These are phyloP conservation scores for Globisporangium camurandrum DNA, from an alignment of 352 stramenopile genomes.

Conservation along the genomic window DNA sequence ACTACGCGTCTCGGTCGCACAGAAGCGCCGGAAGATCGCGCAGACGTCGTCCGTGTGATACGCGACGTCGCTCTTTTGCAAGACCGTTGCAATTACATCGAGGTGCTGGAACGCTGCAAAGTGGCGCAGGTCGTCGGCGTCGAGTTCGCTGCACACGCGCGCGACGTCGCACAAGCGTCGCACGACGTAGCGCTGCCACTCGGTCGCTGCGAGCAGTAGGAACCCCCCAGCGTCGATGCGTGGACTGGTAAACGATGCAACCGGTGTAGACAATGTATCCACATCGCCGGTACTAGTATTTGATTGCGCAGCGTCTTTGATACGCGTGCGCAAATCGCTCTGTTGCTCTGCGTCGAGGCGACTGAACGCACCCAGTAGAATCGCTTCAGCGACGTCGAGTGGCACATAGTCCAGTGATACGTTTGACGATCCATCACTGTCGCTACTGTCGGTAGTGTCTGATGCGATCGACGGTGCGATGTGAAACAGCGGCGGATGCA, in stretches of 20 bases:
- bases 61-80: constrained; percentile 36
- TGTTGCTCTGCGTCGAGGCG: constrained; percentile 43
- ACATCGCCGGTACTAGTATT: not conserved
- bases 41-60: constrained; percentile 59
- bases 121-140: constrained; percentile 45
- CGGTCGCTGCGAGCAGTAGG: constrained; percentile 43
- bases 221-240: constrained; percentile 41
- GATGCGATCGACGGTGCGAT: too few relatives aligned
- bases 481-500: constrained; percentile 26
- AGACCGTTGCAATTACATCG: constrained; percentile 36
- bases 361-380: constrained; percentile 41
- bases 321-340: constrained; percentile 24
- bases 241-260: too few relatives aligned
- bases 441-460: not conserved
- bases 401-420: constrained; percentile 24
- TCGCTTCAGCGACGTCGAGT: constrained; percentile 25
- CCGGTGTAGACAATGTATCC: too few relatives aligned
- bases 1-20: constrained; percentile 30
- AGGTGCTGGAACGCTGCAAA: constrained; percentile 47
- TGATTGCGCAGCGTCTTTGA: constrained; percentile 20
- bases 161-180: constrained; percentile 63
- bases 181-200: constrained; percentile 69
- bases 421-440: not conserved
- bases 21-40: constrained; percentile 50
- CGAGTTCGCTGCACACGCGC: constrained; percentile 43